A percentile compares a stretch with the other conserved stretches of the same genome.
Evolutionary conservation across 176 grass and related monocot species (phyloP).

Genomic region (Phoenix dactylifera): DNA sequence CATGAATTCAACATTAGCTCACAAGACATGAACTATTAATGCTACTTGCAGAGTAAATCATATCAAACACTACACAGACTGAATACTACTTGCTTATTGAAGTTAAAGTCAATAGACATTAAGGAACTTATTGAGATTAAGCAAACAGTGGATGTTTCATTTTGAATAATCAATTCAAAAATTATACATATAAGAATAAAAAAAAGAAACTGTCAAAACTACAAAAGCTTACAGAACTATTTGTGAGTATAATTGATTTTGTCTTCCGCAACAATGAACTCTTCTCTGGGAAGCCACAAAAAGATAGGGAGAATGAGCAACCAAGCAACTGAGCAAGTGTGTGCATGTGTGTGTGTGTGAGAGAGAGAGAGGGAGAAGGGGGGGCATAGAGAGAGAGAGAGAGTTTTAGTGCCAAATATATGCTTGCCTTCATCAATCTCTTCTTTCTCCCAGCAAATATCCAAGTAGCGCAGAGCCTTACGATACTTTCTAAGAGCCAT

Average conservation of each 20-base stretch:
- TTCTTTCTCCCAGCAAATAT: conserved; percentile 99
- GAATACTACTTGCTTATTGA: too few relatives aligned
- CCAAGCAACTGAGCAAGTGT: too few relatives aligned
- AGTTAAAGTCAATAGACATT: background rate
- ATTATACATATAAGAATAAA: background rate
- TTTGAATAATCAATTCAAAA: background rate
- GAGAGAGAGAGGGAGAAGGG: too few relatives aligned
- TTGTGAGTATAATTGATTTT: conserved; percentile 95
- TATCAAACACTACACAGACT: too few relatives aligned
- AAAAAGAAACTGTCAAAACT: background rate
- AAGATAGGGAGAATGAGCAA: too few relatives aligned
- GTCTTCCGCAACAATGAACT: conserved; percentile 65
- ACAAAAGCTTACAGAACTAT: conserved; percentile 80
- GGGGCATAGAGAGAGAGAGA: background rate
- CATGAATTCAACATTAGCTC: too few relatives aligned
- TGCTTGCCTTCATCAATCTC: conserved; percentile 84
- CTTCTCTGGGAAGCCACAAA: conserved; percentile 41
- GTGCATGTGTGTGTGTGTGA: too few relatives aligned
- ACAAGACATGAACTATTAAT: too few relatives aligned
- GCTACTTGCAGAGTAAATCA: too few relatives aligned
- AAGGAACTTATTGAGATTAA: background rate
- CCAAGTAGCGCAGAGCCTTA: conserved; percentile 90
- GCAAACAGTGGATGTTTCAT: background rate
- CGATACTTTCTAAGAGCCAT: conserved; percentile 91
- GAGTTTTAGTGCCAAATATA: background rate